Conservation (phyloP, 169 alveolate species). For the Plasmodium cynomolgi region DNA sequence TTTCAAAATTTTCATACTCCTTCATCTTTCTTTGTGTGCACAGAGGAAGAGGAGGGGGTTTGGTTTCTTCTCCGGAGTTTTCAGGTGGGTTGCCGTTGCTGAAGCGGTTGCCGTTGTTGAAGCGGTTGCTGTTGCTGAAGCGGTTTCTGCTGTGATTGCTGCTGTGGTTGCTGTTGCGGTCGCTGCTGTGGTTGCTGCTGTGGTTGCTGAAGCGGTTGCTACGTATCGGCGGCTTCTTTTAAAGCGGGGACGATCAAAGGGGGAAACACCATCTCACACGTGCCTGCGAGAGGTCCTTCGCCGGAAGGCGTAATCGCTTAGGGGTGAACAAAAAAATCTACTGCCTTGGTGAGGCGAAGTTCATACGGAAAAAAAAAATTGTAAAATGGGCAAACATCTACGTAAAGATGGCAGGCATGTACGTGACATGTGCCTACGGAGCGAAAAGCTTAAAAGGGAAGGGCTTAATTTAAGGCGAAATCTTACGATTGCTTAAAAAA, state of each 20-base stretch:
- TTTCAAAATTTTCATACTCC: constrained; percentile 57
- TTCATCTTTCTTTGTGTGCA: constrained; percentile 13
- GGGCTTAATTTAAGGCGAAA: neutral
- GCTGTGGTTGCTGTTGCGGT: neutral
- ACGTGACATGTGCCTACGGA: neutral
- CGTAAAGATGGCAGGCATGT: neutral
- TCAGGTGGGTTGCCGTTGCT: neutral
- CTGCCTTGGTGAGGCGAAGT: neutral
- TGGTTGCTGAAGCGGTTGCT: neutral
- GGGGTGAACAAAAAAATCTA: neutral
- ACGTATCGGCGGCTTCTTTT: neutral
- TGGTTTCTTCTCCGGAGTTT: neutral
- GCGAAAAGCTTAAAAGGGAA: neutral
- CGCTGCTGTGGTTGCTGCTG: too few relatives aligned
- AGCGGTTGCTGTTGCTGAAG: neutral
- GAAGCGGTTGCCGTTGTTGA: too few relatives aligned
- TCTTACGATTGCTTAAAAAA: neutral
- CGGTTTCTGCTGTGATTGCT: too few relatives aligned
- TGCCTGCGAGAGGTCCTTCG: neutral
- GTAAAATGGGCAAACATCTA: neutral
- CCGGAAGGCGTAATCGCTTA: neutral
- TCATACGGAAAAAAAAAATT: neutral
- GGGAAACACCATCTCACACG: neutral
- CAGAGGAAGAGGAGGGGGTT: neutral
- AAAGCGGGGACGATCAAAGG: neutral